phyloP scores from a whole-genome alignment of 257 asterid genomes.

The Ilex asprella region DNA sequence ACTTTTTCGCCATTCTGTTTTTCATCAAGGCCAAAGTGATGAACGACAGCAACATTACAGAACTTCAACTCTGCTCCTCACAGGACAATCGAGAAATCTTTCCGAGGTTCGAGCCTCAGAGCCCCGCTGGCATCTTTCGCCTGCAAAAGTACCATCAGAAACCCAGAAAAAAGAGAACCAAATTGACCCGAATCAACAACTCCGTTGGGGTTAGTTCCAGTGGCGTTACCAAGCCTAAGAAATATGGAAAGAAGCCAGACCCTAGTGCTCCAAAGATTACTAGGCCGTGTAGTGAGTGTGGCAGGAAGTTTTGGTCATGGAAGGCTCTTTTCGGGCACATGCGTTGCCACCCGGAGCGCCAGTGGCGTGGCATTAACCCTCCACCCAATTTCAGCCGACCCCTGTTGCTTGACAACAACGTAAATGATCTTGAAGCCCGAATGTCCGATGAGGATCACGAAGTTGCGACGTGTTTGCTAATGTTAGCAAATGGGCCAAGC shows the following conservation, averaged over 20 bases:
- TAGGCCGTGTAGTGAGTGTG: conserved; percentile 76
- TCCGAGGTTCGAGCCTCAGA: neutral
- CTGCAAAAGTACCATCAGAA: conserved; percentile 18
- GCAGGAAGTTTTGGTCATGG: conserved; percentile 66
- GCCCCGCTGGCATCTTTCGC: neutral
- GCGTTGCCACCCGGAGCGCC: conserved; percentile 98
- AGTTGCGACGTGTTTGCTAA: conserved; percentile 46
- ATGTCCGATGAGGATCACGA: conserved; percentile 54
- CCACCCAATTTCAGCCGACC: conserved; percentile 33
- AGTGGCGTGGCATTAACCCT: conserved; percentile 87
- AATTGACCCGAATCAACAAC: conserved; percentile 21
- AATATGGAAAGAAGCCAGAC: conserved; percentile 37
- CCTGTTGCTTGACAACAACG: neutral
- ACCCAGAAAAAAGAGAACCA: conserved; percentile 51
- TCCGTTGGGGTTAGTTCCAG: neutral
- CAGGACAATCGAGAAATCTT: neutral
- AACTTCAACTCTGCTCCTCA: neutral
- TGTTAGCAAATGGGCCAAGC: conserved; percentile 46
- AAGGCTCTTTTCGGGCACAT: conserved; percentile 97
- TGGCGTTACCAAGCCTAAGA: conserved; percentile 23
- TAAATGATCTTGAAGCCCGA: neutral
- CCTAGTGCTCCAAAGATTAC: conserved; percentile 54
- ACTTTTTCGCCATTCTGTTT: neutral
- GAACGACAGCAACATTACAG: neutral
- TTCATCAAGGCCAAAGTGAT: neutral